Percentiles rank a stretch among this genome's conserved stretches.
phyloP scores from a whole-genome alignment of 352 stramenopile species.

The Phytophthora pseudosyringae region DNA sequence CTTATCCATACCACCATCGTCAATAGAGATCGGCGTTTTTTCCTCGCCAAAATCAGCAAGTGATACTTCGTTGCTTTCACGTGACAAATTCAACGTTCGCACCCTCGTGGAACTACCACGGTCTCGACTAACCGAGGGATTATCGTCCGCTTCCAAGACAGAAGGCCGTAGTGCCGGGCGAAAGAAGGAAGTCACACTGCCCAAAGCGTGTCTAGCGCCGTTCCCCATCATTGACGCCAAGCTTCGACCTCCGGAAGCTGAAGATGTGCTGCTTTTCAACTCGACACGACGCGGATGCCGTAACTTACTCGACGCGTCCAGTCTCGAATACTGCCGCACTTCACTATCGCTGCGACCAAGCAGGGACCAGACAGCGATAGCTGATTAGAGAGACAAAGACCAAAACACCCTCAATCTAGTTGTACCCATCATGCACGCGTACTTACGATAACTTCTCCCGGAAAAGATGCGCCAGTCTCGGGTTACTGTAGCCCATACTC shows the following conservation, averaged over 20 bases:
- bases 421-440: neutral
- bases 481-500: slow-evolving; percentile 57
- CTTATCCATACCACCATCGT: slow-evolving; percentile 7
- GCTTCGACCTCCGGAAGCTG: neutral
- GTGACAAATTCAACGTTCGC: slow-evolving; percentile 27
- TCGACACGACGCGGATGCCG: slow-evolving; percentile 7
- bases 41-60: slow-evolving; percentile 15
- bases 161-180: slow-evolving; percentile 10
- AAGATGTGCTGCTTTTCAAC: slow-evolving; percentile 12
- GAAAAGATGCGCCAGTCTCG: slow-evolving; percentile 41
- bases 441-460: slow-evolving; percentile 50
- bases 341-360: slow-evolving; percentile 29
- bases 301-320: slow-evolving; percentile 9
- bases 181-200: slow-evolving; percentile 35
- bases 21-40: slow-evolving; percentile 30
- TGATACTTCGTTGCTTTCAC: slow-evolving; percentile 11
- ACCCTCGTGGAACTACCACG: neutral
- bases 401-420: neutral
- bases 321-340: slow-evolving; percentile 18
- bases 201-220: slow-evolving; percentile 18
- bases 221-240: slow-evolving; percentile 21
- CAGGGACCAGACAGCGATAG: neutral
- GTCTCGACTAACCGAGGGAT: slow-evolving; percentile 9
- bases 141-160: slow-evolving; percentile 29
- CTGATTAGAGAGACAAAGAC: neutral